Percentiles rank a stretch among this genome's conserved stretches.
Conservation (phyloP, 2,329 filamentous ascomycete species). For the Camptophora hylomeconis region DNA sequence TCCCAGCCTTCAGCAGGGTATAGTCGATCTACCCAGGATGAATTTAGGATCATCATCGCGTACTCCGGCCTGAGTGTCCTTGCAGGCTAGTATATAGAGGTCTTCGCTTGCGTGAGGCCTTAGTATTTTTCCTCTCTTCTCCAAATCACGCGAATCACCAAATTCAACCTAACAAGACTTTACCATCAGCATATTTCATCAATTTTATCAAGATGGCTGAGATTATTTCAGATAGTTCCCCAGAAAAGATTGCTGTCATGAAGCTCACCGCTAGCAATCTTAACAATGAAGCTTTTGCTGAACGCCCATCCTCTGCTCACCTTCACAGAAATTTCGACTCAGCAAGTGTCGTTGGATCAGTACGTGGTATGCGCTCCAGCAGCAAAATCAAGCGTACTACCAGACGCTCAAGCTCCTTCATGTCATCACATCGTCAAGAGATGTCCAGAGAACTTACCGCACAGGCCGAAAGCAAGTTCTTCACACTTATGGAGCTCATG, state of each 20-base stretch:
- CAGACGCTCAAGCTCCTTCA: constrained; percentile 6
- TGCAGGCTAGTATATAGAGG: no score
- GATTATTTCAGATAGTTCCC: constrained; percentile 2
- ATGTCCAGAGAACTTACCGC: constrained; percentile 19
- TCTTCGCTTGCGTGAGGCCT: no score
- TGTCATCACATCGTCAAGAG: constrained; percentile 7
- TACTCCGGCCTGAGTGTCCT: no score
- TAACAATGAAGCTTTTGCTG: constrained; percentile 4
- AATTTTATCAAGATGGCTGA: no score
- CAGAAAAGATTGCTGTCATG: constrained; percentile 7
- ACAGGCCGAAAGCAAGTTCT: constrained; percentile 22
- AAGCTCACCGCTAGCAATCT: constrained; percentile 3
- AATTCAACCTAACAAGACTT: no score
- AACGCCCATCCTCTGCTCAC: constrained; percentile 2
- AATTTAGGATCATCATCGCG: no score
- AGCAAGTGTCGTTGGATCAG: background rate
- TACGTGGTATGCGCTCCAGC: background rate
- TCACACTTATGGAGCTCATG: constrained; percentile 21
- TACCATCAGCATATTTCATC: no score
- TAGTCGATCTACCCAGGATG: no score
- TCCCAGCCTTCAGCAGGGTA: no score
- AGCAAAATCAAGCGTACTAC: constrained; percentile 2
- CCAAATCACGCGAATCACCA: no score
- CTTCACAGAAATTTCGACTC: constrained; percentile 2
- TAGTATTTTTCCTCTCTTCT: no score